Base-by-base conservation (phyloP, 306 rosid species). In the Cicer yamashitae region DNA sequence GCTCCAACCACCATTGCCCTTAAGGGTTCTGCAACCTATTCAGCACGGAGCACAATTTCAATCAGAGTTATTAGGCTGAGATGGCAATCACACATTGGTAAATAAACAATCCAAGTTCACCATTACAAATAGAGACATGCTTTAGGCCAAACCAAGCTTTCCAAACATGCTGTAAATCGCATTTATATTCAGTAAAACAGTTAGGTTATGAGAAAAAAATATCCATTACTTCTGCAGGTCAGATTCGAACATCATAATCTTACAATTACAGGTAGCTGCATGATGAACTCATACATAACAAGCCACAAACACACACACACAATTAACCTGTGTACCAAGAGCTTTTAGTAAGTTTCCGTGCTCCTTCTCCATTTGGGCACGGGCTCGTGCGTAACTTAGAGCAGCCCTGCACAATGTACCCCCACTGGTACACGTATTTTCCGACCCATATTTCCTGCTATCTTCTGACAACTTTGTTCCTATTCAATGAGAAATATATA, bases 381-480 rank as follows among this genome's bases (percentile, higher is more conserved):
- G 88, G 41, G 97, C 93, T 37, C 86, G 91, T 30, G 96, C 91
- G 83, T 76, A 90, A 74, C 73, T 85, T 58, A 89, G 77, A 53
- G 98, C 91, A 73, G 97, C 97, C 87, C 92, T 88, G 13, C 84
- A 81, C 81, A 94, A 75, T 44, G 96, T 91, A 67, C 80, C 86
- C 15, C 98, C 97, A 73, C 90, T 90, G 38, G 94, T 90, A 78
- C 98, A 94, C 18, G 96, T 90, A 90, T 85, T 91, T 85, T 87
- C 98, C 20, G 91, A 75, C 76, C 98, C 97, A 81, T 94, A 90
- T 87, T 90, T 94, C 86, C 93, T 85, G 80, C 97, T 94, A 85
- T 94, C 98, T 82, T 94, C 98, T 6, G 98, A 94, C 74, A 94
- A 84, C 88, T 91, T 94, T 17, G 97, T 86, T 79, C 98, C 98